Evolutionary conservation across 192 early-diverging fungal genomes (phyloP).

Genomic region (Linnemannia hyalina): DNA sequence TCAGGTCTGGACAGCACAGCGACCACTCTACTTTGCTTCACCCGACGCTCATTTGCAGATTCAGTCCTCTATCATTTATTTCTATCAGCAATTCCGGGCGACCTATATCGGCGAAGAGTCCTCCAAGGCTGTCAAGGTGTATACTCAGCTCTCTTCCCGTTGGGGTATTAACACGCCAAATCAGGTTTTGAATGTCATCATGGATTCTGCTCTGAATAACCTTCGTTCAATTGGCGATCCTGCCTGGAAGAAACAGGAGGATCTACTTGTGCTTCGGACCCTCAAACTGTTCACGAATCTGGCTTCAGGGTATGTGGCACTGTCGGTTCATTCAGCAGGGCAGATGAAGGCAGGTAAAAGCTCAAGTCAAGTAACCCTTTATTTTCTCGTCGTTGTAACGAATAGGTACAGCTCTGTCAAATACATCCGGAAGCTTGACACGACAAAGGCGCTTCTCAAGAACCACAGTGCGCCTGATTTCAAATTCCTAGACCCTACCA

Average conservation of each 20-base stretch:
- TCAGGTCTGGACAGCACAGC: constrained; percentile 59
- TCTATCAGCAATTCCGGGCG: constrained; percentile 81
- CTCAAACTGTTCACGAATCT: constrained; percentile 84
- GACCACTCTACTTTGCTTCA: constrained; percentile 59
- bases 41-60: constrained; percentile 47
- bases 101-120: constrained; percentile 83
- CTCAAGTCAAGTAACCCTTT: not conserved
- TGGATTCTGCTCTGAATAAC: constrained; percentile 39
- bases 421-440: constrained; percentile 82
- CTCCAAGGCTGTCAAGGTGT: constrained; percentile 73
- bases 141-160: constrained; percentile 70
- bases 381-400: not conserved
- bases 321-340: not conserved
- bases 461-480: constrained; percentile 80
- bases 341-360: too few relatives aligned
- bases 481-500: constrained; percentile 70
- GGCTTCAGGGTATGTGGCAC: constrained; percentile 67
- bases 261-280: constrained; percentile 61
- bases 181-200: constrained; percentile 44
- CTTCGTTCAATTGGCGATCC: constrained; percentile 35
- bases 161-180: constrained; percentile 71
- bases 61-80: constrained; percentile 78
- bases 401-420: constrained; percentile 79
- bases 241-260: constrained; percentile 38
- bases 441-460: constrained; percentile 73